Evolutionary conservation across 805 yeast species (phyloP).

Genomic region (Saturnispora quitensis): DNA sequence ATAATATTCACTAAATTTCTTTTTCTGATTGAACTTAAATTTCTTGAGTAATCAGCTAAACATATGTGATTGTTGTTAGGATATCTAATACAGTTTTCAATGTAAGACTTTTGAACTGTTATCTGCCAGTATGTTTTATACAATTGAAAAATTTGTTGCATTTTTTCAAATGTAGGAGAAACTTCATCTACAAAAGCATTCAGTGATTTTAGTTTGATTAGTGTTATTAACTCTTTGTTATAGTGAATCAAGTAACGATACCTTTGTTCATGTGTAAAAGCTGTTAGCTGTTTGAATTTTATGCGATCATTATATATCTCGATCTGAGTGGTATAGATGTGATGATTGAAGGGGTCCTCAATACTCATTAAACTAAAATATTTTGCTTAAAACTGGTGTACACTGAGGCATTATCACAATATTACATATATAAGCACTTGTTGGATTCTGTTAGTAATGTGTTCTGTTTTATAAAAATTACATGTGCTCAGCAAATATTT

Average conservation of each 20-base stretch:
- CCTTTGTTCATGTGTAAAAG: neutral
- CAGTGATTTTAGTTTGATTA: neutral
- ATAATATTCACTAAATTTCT: neutral
- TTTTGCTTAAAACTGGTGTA: too few species aligned
- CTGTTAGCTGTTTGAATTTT: neutral
- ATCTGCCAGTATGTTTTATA: neutral
- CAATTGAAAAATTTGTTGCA: neutral
- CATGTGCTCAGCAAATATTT: neutral
- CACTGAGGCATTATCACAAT: too few species aligned
- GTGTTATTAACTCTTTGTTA: neutral
- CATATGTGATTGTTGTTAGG: neutral
- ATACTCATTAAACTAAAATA: neutral
- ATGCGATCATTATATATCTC: neutral
- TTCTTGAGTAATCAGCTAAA: neutral
- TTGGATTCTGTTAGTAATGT: too few species aligned
- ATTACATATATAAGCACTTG: too few species aligned
- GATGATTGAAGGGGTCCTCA: neutral
- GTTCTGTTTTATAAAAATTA: neutral
- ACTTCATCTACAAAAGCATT: neutral
- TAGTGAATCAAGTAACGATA: neutral
- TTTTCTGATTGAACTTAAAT: neutral
- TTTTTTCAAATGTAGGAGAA: neutral
- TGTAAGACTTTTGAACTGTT: neutral
- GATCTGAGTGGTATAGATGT: neutral
- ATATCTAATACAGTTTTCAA: neutral